Base-by-base conservation (phyloP, 1,284 basidiomycete genomes). In the Laetiporus sulphureus region DNA sequence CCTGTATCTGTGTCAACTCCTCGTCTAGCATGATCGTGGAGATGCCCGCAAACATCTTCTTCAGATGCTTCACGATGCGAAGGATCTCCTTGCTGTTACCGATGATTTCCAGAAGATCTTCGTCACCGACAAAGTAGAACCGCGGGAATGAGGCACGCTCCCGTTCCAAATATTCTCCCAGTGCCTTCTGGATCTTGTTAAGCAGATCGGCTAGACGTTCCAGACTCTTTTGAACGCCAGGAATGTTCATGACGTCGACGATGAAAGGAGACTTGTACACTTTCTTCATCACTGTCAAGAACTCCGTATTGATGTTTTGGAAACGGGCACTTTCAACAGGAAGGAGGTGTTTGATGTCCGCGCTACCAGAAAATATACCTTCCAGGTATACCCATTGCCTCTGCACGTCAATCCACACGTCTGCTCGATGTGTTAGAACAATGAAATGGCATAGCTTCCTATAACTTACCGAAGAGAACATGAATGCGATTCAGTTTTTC, bases 31-130 rank as follows among this genome's bases (percentile, higher is more conserved):
- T 76, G 48, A 99, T 75, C 0, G 90, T 91, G 0, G 91, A 88
- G 35, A 99, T 86, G 30, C 97, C 96, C 5, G 96, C 96, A 64
- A 99, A 99, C 96, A 99, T 99, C 77, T 99, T 99, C 71, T 97
- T 97, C 49, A 99, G 75, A 65, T 99, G 96, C 59, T 98, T 98
- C 85, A 96, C 91, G 62, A 98, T 91, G 22, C 95, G 86, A 36
- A 91, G 68, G 50, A 98, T 95, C 58, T 99, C 96, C 66, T 98
- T 99, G 73, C 91, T 95, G 69, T 99, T 99, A 51, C 96, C 96
- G 49, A 99, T 97, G 57, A 99, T 99, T 64, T 99, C 96, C 48
- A 99, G 77, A 50, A 99, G 67, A 61, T 99, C 96, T 61, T 99
- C 97, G 66, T 99, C 96, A 57, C 96, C 96, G 42, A 99, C 94